Evolutionary conservation across 2,329 filamentous ascomycete genomes (phyloP), one percentile per base, ranked within the genome.

Genomic region (Fonsecaea pugnacius): DNA sequence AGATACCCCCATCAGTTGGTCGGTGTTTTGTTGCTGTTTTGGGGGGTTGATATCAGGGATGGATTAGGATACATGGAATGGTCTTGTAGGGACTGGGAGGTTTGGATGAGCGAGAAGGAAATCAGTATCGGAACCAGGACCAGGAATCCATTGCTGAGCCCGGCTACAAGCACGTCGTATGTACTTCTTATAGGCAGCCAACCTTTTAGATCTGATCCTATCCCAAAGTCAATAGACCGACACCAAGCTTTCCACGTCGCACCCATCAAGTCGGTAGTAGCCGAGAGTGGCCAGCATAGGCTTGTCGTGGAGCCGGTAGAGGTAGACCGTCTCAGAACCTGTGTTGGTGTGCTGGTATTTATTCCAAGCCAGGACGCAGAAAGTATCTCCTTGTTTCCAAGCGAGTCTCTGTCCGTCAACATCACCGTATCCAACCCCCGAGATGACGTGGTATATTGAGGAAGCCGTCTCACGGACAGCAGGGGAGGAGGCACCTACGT

Each of bases 361-460:
- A 56, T 83, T 73, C 84, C 84, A 86, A 0, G 82, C 72, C 0
- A 84, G 84, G 12, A 86, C 75, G 65, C 80, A 83, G 63, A 86
- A 86, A 0, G 82, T 86, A 70, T 86, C 84, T 2, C 82, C 80
- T 54, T 61, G 65, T 53, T 67, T 65, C 63, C 80, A 78, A 48
- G 64, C 36, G 83, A 84, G 85, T 0, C 57, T 27, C 30, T 65
- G 38, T 54, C 61, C 63, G 32, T 67, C 54, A 46, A 69, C 51
- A 7, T 59, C 61, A 50, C 62, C 69, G 52, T 63, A 65, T 0
- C 84, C 84, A 0, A 67, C 72, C 0, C 84, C 84, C 18, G 78
- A 73, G 12, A 85, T 72, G 9, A 86, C 79, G 66, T 87, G 84
- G 64, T 83, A 85, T 0, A 86, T 78, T 0, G 78, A 79, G 0